Percentiles rank a stretch among this genome's conserved stretches.
Conservation (phyloP, 176 grass and related monocot species). For the Typha latifolia region DNA sequence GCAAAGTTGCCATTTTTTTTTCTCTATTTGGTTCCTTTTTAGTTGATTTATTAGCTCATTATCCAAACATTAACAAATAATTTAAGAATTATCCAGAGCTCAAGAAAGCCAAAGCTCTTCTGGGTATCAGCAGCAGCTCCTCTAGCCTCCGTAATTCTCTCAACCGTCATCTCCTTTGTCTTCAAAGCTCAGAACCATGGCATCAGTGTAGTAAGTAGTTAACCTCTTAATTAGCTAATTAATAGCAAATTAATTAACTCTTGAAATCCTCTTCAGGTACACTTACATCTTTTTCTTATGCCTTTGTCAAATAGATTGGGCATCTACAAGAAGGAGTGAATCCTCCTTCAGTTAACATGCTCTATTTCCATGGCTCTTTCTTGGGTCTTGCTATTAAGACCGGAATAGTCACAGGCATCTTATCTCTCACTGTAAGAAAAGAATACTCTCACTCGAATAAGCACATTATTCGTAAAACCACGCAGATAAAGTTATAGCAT, state of each 20-base stretch:
- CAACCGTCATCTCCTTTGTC: slow-evolving; percentile 65
- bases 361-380: slow-evolving; percentile 65
- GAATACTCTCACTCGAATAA: background rate
- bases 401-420: slow-evolving; percentile 80
- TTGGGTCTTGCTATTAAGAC: slow-evolving; percentile 85
- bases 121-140: slow-evolving; percentile 90
- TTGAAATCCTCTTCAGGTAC: background rate
- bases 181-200: slow-evolving; percentile 52
- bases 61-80: background rate
- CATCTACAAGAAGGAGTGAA: slow-evolving; percentile 69
- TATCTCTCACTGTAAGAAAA: slow-evolving; percentile 88
- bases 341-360: slow-evolving; percentile 88
- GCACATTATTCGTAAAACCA: background rate
- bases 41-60: background rate
- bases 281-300: slow-evolving; percentile 1
- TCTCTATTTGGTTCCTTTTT: background rate
- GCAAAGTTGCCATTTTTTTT: background rate
- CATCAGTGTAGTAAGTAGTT: slow-evolving; percentile 68
- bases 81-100: slow-evolving; percentile 34
- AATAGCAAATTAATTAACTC: background rate
- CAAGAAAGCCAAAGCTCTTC: slow-evolving; percentile 72
- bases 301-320: slow-evolving; percentile 50
- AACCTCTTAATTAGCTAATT: background rate
- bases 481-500: background rate
- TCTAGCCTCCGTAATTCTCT: slow-evolving; percentile 68